A percentile compares a stretch with the other conserved stretches of the same genome.
Conservation (phyloP, 2,329 filamentous ascomycete genomes). For the Neophaeococcomyces aloes region DNA sequence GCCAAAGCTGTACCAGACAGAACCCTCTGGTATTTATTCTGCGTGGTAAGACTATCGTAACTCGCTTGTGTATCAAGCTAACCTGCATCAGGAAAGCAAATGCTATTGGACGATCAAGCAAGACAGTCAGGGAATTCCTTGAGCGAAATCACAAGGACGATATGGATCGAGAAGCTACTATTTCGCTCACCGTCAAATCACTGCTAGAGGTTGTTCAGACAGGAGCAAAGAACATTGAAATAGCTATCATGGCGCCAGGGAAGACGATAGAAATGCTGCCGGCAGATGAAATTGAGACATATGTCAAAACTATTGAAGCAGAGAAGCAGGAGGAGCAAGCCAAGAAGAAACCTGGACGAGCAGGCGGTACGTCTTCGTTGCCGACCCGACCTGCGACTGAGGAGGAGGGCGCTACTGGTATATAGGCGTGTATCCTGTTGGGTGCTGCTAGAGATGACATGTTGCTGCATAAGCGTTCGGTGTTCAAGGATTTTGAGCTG, state of each 20-base stretch:
- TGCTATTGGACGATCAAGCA: conserved; percentile 94
- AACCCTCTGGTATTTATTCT: conserved; percentile 98
- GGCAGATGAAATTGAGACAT: conserved; percentile 89
- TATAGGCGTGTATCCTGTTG: conserved; percentile 5
- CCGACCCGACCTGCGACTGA: conserved; percentile 48
- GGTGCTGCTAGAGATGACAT: neutral
- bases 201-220: conserved; percentile 96
- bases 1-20: conserved; percentile 90
- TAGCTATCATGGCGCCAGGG: conserved; percentile 92
- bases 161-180: conserved; percentile 92
- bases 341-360: conserved; percentile 80
- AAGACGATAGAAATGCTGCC: conserved; percentile 88
- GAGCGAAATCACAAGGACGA: conserved; percentile 98
- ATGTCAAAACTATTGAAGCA: conserved; percentile 97
- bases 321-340: conserved; percentile 99
- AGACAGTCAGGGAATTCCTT: conserved; percentile 96
- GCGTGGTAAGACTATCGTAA: conserved; percentile 60
- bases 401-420: conserved; percentile 25
- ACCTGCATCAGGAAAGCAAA: conserved; percentile 75
- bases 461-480: conserved; percentile 20
- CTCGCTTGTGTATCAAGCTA: conserved; percentile 9
- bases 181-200: conserved; percentile 96
- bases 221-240: conserved; percentile 98
- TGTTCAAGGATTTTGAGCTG: conserved; percentile 12
- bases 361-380: conserved; percentile 52